phyloP scores from a whole-genome alignment of 1,284 basidiomycete species.

The Trametes versicolor region DNA sequence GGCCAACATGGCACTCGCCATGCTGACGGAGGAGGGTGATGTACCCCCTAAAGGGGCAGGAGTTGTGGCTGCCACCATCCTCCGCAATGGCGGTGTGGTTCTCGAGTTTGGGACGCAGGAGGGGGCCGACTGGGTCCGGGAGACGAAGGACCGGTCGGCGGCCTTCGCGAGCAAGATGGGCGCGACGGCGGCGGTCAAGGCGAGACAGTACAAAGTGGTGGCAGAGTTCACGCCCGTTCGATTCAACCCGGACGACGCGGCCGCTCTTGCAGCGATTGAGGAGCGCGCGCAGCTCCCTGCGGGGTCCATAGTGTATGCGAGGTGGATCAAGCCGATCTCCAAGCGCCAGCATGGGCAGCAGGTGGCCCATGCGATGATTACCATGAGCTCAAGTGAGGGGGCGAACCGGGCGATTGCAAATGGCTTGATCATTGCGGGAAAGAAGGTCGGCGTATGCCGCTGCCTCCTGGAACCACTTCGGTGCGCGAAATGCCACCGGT shows the following conservation, averaged over 20 bases:
- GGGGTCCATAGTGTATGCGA: constrained; percentile 14
- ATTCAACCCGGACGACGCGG: constrained; percentile 11
- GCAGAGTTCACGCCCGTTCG: constrained; percentile 13
- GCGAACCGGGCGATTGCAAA: constrained; percentile 28
- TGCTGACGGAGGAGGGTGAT: not conserved
- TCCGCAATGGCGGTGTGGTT: not conserved
- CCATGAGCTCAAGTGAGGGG: not conserved
- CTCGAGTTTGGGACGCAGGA: not conserved
- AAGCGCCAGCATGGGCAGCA: constrained; percentile 17
- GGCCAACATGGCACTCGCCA: not conserved
- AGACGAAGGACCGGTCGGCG: not conserved
- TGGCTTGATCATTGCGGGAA: constrained; percentile 20
- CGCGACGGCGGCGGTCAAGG: constrained; percentile 1
- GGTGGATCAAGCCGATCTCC: constrained; percentile 33
- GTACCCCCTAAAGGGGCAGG: not conserved
- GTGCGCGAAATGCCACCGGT: constrained; percentile 46
- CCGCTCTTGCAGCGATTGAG: constrained; percentile 10
- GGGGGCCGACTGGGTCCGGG: not conserved
- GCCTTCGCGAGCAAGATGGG: constrained; percentile 23
- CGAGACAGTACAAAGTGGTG: constrained; percentile 16
- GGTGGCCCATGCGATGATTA: not conserved
- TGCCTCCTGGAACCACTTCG: constrained; percentile 22
- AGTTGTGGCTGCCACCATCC: not conserved
- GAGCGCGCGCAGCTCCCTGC: not conserved
- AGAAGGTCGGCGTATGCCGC: constrained; percentile 3